Conservation (phyloP, 2,329 filamentous ascomycete genomes). For the Aureobasidium subglaciale region DNA sequence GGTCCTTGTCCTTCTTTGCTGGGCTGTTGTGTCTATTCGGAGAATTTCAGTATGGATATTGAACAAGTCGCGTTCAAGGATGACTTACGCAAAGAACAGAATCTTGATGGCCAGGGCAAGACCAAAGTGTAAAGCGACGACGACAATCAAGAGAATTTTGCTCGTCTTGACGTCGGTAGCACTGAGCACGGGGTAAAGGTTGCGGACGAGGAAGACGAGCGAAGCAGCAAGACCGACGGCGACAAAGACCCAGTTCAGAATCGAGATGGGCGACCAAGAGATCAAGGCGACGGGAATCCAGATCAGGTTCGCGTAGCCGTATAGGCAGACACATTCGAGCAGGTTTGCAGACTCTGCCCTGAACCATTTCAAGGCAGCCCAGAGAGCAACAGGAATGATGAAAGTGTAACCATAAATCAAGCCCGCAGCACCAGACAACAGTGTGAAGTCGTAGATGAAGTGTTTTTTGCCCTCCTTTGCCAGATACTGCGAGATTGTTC, state of each 20-base stretch:
- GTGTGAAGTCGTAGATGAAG: conserved; percentile 85
- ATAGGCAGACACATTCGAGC: conserved; percentile 90
- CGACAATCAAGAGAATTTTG: conserved; percentile 76
- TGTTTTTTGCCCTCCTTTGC: conserved; percentile 58
- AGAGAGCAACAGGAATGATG: conserved; percentile 76
- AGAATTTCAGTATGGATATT: neutral
- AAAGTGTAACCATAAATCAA: conserved; percentile 89
- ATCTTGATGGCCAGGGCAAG: conserved; percentile 92
- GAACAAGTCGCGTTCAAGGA: neutral
- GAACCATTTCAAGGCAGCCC: conserved; percentile 88
- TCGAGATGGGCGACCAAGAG: conserved; percentile 73
- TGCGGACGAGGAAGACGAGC: conserved; percentile 76
- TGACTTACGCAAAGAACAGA: conserved; percentile 71
- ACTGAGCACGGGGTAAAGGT: conserved; percentile 81
- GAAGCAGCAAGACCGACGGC: conserved; percentile 76
- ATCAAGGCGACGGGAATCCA: conserved; percentile 94
- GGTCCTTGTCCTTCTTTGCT: conserved; percentile 9
- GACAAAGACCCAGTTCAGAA: conserved; percentile 91
- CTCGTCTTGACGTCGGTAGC: conserved; percentile 89
- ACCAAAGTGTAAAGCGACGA: conserved; percentile 80
- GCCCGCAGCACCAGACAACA: conserved; percentile 84
- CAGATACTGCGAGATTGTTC: conserved; percentile 89
- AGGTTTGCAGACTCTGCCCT: conserved; percentile 88
- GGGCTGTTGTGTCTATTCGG: conserved; percentile 10
- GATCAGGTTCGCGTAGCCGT: conserved; percentile 93